Base-by-base conservation (phyloP, 2,329 filamentous ascomycete species). In the Aureobasidium vineae region DNA sequence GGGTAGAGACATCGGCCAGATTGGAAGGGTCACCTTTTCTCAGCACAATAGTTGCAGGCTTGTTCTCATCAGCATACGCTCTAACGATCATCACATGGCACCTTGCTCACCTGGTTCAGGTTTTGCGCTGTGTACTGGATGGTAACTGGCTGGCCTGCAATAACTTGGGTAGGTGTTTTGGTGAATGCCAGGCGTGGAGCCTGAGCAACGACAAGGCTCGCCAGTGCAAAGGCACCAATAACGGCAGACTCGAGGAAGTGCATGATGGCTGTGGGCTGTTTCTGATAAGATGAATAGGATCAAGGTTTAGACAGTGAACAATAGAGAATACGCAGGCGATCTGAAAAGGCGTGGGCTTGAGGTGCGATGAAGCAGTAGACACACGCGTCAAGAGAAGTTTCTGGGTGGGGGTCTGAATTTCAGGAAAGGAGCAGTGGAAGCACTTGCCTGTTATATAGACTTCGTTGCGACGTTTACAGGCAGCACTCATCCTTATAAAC, bases 11-110 rank as follows among this genome's bases (percentile, higher is more conserved):
- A 59, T 82, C 83, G 59, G 80, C 68, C 33, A 88, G 80, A 72
- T 86, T 72, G 63, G 71, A 75, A 2, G 82, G 74, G 21, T 74
- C 67, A 53, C 86, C 86, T 75, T 84, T 79, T 70, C 83, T 80
- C 50, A 88, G 79, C 65, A 80, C 81, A 70, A 88, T 82, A 47
- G 82, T 86, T 43, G 84, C 83, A 7, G 82, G 80, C 77, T 82
- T 49, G 19, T 65, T 7, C 38, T 21, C 54, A 40, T 72, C 64
- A 75, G 70, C 63, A 56, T 10, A 61, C 57, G 23, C 40, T 23
- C n/a, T 31, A 28, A 33, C 36, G 38, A 28, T 45, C 31, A 21
- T 16, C 56, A 47, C 16, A 41, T 47, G 52, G 13, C 26, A 40
- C 16, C 26, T 54, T 45, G 21, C 64, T 61, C 52, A 70, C 69